phyloP scores from a whole-genome alignment of 2,329 filamentous ascomycete species.

The Coniochaeta sp. region DNA sequence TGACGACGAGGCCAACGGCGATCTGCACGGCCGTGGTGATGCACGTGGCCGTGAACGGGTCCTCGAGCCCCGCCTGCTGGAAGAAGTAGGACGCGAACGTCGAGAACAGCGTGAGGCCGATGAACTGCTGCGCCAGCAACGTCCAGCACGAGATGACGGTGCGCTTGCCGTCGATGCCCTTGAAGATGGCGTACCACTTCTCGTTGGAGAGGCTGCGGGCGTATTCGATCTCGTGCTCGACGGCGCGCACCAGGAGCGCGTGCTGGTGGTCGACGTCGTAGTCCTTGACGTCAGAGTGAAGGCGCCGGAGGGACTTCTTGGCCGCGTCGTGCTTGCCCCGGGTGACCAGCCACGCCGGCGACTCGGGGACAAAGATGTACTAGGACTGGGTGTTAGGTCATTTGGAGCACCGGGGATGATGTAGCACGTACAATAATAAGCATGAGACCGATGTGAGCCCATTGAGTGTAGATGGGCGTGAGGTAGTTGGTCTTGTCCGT shows the following conservation, averaged over 20 bases:
- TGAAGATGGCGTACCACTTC: constrained; percentile 23
- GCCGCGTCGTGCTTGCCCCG: constrained; percentile 1
- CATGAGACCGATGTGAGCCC: neutral
- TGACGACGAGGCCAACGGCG: constrained; percentile 21
- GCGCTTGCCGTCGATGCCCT: constrained; percentile 19
- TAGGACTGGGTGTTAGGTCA: too few species aligned
- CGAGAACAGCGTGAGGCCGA: constrained; percentile 15
- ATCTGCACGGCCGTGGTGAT: neutral
- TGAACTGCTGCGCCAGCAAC: constrained; percentile 13
- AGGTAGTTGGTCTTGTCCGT: neutral
- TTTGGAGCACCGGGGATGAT: too few species aligned
- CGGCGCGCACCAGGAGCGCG: too few species aligned
- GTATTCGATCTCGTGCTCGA: neutral
- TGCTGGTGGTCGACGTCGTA: constrained; percentile 6
- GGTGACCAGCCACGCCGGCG: constrained; percentile 2
- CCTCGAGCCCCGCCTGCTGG: constrained; percentile 31
- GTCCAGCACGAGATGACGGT: constrained; percentile 23
- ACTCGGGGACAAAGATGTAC: neutral
- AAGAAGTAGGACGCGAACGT: constrained; percentile 23
- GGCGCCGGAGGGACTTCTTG: constrained; percentile 3
- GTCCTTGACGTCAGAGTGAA: constrained; percentile 3
- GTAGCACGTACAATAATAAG: neutral
- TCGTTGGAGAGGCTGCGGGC: neutral
- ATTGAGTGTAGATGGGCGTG: constrained; percentile 3
- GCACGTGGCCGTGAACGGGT: constrained; percentile 24